phyloP scores from a whole-genome alignment of 2,329 filamentous ascomycete genomes.

The Colletotrichum aenigma region DNA sequence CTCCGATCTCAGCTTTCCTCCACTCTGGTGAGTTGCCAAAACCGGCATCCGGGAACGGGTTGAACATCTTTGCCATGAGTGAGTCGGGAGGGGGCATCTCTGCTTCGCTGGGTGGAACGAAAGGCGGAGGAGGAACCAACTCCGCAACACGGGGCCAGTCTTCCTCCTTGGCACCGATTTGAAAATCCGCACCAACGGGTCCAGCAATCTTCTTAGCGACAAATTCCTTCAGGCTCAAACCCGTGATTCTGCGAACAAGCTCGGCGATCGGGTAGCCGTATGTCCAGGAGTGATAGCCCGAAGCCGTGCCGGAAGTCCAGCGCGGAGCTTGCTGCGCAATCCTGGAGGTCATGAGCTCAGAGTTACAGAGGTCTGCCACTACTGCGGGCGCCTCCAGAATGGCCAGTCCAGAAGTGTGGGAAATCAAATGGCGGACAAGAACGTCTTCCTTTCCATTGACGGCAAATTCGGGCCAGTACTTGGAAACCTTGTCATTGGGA shows the following conservation, averaged over 20 bases:
- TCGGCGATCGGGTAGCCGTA: conserved; percentile 48
- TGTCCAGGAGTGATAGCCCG: conserved; percentile 44
- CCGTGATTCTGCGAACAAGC: conserved; percentile 42
- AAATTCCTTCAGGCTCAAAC: conserved; percentile 46
- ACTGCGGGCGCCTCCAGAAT: conserved; percentile 35
- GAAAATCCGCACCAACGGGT: conserved; percentile 50
- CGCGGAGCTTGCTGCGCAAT: conserved; percentile 44
- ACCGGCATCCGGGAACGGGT: conserved; percentile 24
- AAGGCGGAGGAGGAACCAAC: conserved; percentile 28
- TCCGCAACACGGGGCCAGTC: conserved; percentile 44
- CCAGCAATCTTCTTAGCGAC: conserved; percentile 36
- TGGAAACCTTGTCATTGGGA: conserved; percentile 38
- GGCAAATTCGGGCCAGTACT: conserved; percentile 52
- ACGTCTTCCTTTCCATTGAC: conserved; percentile 43
- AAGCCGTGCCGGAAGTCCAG: conserved; percentile 47
- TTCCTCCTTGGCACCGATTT: conserved; percentile 44
- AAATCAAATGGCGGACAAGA: conserved; percentile 42
- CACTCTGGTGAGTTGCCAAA: conserved; percentile 33
- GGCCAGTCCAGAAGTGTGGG: conserved; percentile 41
- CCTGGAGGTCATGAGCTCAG: conserved; percentile 28
- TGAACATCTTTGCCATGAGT: conserved; percentile 28
- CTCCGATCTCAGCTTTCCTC: conserved; percentile 43
- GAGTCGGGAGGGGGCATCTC: conserved; percentile 26
- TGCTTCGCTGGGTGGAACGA: background rate
- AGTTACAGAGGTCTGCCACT: conserved; percentile 36